These are phyloP conservation scores for Xylariaceae sp. DNA, from an alignment of 2,329 filamentous ascomycete genomes.

Conservation along the genomic window DNA sequence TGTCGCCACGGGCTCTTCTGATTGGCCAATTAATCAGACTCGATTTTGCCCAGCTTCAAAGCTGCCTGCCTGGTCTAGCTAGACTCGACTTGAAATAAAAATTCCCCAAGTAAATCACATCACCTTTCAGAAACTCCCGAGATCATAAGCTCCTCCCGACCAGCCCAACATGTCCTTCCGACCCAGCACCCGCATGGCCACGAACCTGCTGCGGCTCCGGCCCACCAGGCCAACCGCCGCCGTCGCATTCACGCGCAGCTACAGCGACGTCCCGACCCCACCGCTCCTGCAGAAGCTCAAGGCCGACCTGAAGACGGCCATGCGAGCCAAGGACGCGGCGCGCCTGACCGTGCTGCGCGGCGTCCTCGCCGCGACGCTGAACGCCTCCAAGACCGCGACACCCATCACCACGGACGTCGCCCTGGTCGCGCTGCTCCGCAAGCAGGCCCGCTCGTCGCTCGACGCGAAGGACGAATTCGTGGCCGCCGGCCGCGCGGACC, in stretches of 20 bases:
- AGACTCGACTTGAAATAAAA: neutral
- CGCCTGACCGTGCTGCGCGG: conserved; percentile 64
- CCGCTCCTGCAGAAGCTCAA: conserved; percentile 51
- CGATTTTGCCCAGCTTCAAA: too few species aligned
- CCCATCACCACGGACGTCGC: conserved; percentile 68
- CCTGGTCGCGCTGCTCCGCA: conserved; percentile 62
- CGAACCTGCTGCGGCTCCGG: conserved; percentile 22
- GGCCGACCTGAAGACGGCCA: conserved; percentile 59
- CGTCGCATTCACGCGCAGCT: conserved; percentile 18
- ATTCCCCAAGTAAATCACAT: neutral
- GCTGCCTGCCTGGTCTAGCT: neutral
- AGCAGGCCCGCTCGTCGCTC: conserved; percentile 52
- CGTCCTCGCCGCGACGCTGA: conserved; percentile 65
- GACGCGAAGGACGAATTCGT: conserved; percentile 61
- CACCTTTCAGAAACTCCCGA: neutral
- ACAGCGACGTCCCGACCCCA: conserved; percentile 33
- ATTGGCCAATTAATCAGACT: conserved; percentile 13
- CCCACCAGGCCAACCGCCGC: neutral
- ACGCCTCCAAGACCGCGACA: conserved; percentile 65
- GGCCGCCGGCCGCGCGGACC: conserved; percentile 58
- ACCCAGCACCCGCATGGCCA: conserved; percentile 23
- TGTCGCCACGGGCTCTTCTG: neutral
- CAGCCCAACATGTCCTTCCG: conserved; percentile 22
- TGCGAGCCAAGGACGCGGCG: conserved; percentile 58
- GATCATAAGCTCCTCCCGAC: neutral